Conservation (phyloP, 257 asterid species). For the Gynochthodes officinalis region DNA sequence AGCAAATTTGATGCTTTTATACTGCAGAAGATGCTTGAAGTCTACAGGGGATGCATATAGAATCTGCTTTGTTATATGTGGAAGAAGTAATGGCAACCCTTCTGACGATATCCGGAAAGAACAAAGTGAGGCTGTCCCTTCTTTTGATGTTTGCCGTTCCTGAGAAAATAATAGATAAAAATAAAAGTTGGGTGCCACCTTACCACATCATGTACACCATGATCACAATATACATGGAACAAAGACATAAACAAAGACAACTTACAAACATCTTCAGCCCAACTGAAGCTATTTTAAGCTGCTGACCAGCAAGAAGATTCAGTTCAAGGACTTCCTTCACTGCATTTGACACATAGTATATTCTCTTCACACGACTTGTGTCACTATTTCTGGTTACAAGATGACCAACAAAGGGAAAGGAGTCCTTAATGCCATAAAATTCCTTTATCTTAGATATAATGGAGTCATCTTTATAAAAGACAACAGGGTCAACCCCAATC, state of each 20-base stretch:
- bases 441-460: constrained; percentile 58
- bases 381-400: constrained; percentile 79
- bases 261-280: constrained; percentile 99
- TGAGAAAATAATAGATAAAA: too few relatives aligned
- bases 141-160: constrained; percentile 94
- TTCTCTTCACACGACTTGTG: constrained; percentile 72
- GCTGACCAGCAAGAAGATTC: constrained; percentile 77
- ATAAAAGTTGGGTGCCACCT: background rate
- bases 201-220: background rate
- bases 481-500: constrained; percentile 94
- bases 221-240: background rate
- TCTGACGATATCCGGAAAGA: constrained; percentile 91
- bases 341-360: constrained; percentile 72
- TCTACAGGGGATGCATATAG: constrained; percentile 64
- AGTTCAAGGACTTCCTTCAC: constrained; percentile 82
- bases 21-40: constrained; percentile 76
- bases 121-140: constrained; percentile 70
- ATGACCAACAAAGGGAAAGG: constrained; percentile 81
- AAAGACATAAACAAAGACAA: constrained; percentile 16
- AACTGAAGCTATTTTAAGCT: constrained; percentile 92
- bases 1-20: constrained; percentile 65
- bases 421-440: constrained; percentile 79
- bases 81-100: constrained; percentile 90
- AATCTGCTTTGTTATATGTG: constrained; percentile 79
- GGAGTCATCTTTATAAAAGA: constrained; percentile 68